Percentiles rank a stretch among this genome's conserved stretches.
phyloP scores from a whole-genome alignment of 352 stramenopile species.

The Thraustotheca clavata region DNA sequence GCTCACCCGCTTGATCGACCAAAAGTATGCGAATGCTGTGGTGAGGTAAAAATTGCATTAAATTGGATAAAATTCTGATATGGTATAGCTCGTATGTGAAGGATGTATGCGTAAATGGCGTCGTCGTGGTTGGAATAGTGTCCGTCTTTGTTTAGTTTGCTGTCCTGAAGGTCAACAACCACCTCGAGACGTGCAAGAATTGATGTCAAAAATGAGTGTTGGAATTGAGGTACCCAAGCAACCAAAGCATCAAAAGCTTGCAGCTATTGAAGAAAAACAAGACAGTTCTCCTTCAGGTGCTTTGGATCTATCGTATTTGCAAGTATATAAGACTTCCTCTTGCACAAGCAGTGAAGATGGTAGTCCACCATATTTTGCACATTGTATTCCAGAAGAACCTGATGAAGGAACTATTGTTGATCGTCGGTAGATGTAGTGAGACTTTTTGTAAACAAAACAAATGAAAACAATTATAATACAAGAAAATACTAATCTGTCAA shows the following conservation, averaged over 20 bases:
- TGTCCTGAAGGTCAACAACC: background rate
- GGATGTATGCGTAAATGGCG: background rate
- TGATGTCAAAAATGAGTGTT: background rate
- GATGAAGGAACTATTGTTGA: background rate
- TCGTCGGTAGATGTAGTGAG: no score
- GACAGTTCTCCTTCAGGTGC: no score
- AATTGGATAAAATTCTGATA: no score
- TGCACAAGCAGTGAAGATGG: background rate
- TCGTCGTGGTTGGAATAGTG: background rate
- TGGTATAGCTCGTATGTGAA: background rate
- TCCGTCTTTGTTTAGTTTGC: background rate
- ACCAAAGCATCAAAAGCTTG: background rate
- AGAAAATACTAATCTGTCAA: slow-evolving; percentile 3
- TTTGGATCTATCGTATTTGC: background rate
- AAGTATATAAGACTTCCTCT: background rate
- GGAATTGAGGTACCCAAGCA: background rate
- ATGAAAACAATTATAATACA: no score
- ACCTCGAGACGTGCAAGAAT: background rate
- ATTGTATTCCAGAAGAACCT: background rate
- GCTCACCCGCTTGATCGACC: background rate
- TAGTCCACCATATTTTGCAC: background rate
- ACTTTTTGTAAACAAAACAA: no score
- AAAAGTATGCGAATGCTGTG: background rate
- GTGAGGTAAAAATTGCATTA: background rate
- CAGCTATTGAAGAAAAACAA: background rate